Evolutionary conservation across 768 basidiomycete genomes (phyloP).

Genomic region (Coprinopsis sp.): DNA sequence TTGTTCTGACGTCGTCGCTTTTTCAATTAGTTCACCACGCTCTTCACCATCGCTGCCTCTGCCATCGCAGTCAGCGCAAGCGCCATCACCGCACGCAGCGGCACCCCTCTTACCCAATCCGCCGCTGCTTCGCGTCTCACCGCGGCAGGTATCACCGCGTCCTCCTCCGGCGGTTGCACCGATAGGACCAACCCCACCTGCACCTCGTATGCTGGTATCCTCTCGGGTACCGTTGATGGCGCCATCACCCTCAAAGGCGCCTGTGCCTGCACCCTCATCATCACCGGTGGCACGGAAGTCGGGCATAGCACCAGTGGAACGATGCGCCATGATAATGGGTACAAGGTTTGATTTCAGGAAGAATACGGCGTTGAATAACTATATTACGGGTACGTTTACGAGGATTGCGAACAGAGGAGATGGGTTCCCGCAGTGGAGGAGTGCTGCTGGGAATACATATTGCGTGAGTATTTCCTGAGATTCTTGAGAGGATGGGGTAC

Average conservation of each 20-base stretch:
- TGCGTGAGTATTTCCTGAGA: conserved; percentile 17
- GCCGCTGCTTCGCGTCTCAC: too few relatives aligned
- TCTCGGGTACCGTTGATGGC: conserved; percentile 24
- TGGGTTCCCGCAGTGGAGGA: conserved; percentile 25
- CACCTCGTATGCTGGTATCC: conserved; percentile 24
- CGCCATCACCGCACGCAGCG: too few relatives aligned
- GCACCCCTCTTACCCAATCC: too few relatives aligned
- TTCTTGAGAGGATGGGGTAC: too few relatives aligned
- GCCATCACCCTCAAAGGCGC: conserved; percentile 26
- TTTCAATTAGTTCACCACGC: too few relatives aligned
- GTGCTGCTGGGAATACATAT: conserved; percentile 24
- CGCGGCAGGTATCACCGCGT: conserved; percentile 25
- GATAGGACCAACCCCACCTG: conserved; percentile 18
- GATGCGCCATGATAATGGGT: conserved; percentile 24
- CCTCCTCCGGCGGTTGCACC: conserved; percentile 23
- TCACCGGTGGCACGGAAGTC: conserved; percentile 58
- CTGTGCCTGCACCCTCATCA: conserved; percentile 60
- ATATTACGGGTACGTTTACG: conserved; percentile 20
- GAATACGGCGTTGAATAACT: conserved; percentile 19
- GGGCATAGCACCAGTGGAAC: conserved; percentile 26
- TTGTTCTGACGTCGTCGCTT: too few relatives aligned
- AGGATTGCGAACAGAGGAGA: conserved; percentile 24
- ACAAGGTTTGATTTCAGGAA: conserved; percentile 26
- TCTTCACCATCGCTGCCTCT: too few relatives aligned
- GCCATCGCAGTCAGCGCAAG: too few relatives aligned